Base-by-base conservation (phyloP, 139 green algal species). In the Chlamydomonas incerta region DNA sequence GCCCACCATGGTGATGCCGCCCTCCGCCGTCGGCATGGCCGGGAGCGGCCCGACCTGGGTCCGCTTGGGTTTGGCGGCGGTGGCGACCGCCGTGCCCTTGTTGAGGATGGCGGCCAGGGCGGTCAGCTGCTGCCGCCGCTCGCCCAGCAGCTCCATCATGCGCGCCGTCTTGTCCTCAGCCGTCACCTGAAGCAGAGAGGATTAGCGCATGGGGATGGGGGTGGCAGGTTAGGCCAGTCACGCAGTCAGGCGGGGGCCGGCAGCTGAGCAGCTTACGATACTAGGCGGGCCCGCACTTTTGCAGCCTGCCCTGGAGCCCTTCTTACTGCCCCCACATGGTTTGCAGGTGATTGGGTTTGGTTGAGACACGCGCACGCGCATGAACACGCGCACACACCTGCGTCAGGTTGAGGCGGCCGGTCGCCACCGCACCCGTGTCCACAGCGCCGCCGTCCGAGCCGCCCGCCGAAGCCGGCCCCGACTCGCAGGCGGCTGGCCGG, bases 321-420 rank as follows among this genome's bases (percentile, higher is more conserved):
- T n/a, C n/a, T n/a, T n/a, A n/a, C n/a, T n/a, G n/a, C n/a, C n/a
- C n/a, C n/a, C n/a, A n/a, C n/a, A n/a, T n/a, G n/a, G n/a, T n/a
- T n/a, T n/a, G n/a, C n/a, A n/a, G n/a, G n/a, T n/a, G n/a, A n/a
- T n/a, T n/a, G n/a, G n/a, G n/a, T n/a, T n/a, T n/a, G n/a, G n/a
- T n/a, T n/a, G n/a, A n/a, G n/a, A n/a, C n/a, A n/a, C n/a, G n/a
- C n/a, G n/a, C n/a, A n/a, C n/a, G n/a, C n/a, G n/a, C n/a, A n/a
- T n/a, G n/a, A n/a, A n/a, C n/a, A n/a, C n/a, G n/a, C n/a, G n/a
- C n/a, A 50, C 41, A 50, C 20, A 83, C 77, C 63, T 50, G 29
- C 2, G 77, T 83, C 63, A 83, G 63, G 77, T 74, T 83, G 33
- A 83, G 77, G 37, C 77, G 77, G n/a, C 77, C 77, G 31, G 63